Evolutionary conservation across 2,329 filamentous ascomycete species (phyloP).

Genomic region (Penicillium nordicum): DNA sequence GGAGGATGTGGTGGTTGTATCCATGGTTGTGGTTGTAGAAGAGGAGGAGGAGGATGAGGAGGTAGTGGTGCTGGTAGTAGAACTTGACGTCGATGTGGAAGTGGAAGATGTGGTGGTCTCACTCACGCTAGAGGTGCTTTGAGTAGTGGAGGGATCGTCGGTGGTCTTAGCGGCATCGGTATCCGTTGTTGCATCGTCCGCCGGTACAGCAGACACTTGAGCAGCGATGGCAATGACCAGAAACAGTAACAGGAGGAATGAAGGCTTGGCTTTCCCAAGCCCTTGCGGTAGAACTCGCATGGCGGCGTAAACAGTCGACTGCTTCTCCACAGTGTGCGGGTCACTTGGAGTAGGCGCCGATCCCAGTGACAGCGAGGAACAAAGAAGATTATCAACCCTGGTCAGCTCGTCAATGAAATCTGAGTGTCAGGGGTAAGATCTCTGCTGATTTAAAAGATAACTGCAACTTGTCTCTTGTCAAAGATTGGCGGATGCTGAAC

Average conservation of each 20-base stretch:
- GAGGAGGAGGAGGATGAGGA: constrained; percentile 4
- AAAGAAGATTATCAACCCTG: constrained; percentile 2
- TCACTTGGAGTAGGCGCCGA: constrained; percentile 19
- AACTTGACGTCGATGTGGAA: constrained; percentile 14
- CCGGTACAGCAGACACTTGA: constrained; percentile 20
- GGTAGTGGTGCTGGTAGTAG: constrained; percentile 10
- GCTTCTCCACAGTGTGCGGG: constrained; percentile 24
- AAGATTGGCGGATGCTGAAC: constrained; percentile 5
- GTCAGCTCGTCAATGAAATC: neutral
- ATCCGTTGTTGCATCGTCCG: constrained; percentile 18
- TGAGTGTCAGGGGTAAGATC: neutral
- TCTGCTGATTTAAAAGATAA: neutral
- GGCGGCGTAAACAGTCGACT: constrained; percentile 18
- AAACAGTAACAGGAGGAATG: constrained; percentile 14
- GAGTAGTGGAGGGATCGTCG: constrained; percentile 24
- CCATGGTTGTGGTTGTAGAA: constrained; percentile 16
- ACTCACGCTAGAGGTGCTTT: constrained; percentile 19
- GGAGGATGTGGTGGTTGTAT: constrained; percentile 21
- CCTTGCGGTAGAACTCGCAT: constrained; percentile 20
- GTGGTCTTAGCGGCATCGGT: constrained; percentile 21
- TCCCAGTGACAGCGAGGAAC: constrained; percentile 12
- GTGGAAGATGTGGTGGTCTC: constrained; percentile 17
- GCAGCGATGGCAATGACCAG: constrained; percentile 13
- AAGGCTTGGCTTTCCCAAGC: constrained; percentile 14
- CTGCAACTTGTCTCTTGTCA: neutral